phyloP scores from a whole-genome alignment of 192 early-diverging fungal species.

The Coemansia aciculifera region DNA sequence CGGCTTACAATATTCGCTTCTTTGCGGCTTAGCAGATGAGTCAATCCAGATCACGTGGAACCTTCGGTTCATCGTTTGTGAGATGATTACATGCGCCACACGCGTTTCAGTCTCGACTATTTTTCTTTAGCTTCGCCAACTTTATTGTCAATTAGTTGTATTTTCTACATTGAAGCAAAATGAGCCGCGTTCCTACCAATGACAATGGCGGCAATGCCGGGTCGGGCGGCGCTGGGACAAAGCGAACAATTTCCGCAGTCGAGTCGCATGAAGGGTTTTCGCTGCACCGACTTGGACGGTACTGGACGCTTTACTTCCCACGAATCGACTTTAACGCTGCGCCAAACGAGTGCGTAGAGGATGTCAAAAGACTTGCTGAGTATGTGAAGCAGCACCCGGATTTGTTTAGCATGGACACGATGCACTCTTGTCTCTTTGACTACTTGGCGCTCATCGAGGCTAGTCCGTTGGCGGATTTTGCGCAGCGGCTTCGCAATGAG shows the following conservation, averaged over 20 bases:
- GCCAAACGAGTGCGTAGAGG: slow-evolving; percentile 19
- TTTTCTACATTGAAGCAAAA: not conserved
- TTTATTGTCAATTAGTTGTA: not conserved
- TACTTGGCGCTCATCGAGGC: slow-evolving; percentile 26
- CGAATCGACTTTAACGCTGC: slow-evolving; percentile 26
- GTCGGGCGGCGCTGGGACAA: slow-evolving; percentile 2
- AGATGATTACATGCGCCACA: not conserved
- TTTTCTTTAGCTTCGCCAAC: not conserved
- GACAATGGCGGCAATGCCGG: not conserved
- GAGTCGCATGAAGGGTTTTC: slow-evolving; percentile 16
- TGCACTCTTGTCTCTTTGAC: slow-evolving; percentile 40
- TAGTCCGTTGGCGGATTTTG: slow-evolving; percentile 34
- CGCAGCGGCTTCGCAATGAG: slow-evolving; percentile 37
- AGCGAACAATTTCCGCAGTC: slow-evolving; percentile 21
- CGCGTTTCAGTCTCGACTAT: not conserved
- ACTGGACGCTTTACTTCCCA: slow-evolving; percentile 53
- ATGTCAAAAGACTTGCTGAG: slow-evolving; percentile 30
- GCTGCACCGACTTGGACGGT: slow-evolving; percentile 25
- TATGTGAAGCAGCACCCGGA: slow-evolving; percentile 39
- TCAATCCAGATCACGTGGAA: too few relatives aligned
- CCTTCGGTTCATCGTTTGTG: not conserved
- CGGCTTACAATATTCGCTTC: too few relatives aligned
- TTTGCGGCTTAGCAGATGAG: too few relatives aligned
- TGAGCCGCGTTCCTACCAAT: not conserved
- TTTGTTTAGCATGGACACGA: slow-evolving; percentile 48